Evolutionary conservation across 805 yeast genomes (phyloP).

Genomic region (Cyberlindnera amylophila): DNA sequence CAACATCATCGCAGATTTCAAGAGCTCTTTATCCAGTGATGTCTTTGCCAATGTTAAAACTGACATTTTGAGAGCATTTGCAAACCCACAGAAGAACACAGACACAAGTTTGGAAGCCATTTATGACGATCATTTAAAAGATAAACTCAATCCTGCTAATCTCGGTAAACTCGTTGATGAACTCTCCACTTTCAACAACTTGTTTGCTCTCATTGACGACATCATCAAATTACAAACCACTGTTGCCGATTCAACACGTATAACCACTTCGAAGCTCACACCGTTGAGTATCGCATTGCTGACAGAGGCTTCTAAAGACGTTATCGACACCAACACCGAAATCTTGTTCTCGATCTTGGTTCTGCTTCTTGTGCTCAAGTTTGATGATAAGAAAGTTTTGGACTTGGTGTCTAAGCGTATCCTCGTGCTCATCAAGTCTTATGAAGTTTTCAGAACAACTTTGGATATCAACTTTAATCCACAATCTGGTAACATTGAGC

Average conservation of each 20-base stretch:
- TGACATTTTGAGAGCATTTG: conserved; percentile 35
- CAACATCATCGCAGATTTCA: conserved; percentile 37
- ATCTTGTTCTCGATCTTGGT: conserved; percentile 32
- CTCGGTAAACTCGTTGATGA: conserved; percentile 38
- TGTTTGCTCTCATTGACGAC: conserved; percentile 35
- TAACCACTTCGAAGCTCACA: conserved; percentile 20
- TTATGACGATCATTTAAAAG: conserved; percentile 39
- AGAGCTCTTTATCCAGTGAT: conserved; percentile 35
- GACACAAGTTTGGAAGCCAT: conserved; percentile 32
- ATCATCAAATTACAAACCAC: conserved; percentile 30
- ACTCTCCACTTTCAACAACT: conserved; percentile 35
- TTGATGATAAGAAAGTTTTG: conserved; percentile 29
- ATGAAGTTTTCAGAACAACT: conserved; percentile 17
- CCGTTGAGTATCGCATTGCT: conserved; percentile 22
- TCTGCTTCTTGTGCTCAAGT: conserved; percentile 35
- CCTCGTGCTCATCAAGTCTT: conserved; percentile 17
- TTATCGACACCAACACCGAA: conserved; percentile 28
- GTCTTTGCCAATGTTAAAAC: conserved; percentile 32
- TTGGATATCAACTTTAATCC: conserved; percentile 17
- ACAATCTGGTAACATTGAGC: conserved; percentile 13
- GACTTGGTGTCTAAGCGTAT: conserved; percentile 17
- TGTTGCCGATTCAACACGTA: not conserved
- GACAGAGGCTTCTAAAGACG: conserved; percentile 28
- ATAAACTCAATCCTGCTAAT: conserved; percentile 37
- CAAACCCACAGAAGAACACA: conserved; percentile 23